Evolutionary conservation across 2,329 filamentous ascomycete species (phyloP).

Genomic region (Fusarium torreyae): DNA sequence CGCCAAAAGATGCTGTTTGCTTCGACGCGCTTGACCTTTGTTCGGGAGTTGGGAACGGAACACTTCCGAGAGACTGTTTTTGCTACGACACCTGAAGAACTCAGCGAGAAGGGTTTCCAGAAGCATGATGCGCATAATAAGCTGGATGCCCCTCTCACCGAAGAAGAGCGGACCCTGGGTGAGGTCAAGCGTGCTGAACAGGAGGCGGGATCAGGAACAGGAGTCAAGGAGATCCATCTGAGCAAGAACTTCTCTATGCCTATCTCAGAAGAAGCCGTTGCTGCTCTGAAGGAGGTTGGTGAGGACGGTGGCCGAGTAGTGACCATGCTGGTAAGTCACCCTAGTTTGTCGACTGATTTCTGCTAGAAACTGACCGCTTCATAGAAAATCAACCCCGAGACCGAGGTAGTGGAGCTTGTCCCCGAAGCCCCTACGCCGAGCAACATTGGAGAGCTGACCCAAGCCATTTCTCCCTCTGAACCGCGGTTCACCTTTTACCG

Average conservation of each 20-base stretch:
- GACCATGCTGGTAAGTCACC: slow-evolving; percentile 74
- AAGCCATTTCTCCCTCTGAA: slow-evolving; percentile 75
- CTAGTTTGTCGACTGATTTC: neutral
- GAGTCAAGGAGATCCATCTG: slow-evolving; percentile 70
- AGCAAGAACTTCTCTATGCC: slow-evolving; percentile 72
- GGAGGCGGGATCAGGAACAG: slow-evolving; percentile 79
- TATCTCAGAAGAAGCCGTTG: slow-evolving; percentile 73
- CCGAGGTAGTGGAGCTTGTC: slow-evolving; percentile 79
- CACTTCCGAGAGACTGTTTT: slow-evolving; percentile 85
- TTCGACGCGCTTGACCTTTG: slow-evolving; percentile 80
- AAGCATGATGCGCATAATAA: slow-evolving; percentile 78
- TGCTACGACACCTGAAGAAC: slow-evolving; percentile 77
- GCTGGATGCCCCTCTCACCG: slow-evolving; percentile 79
- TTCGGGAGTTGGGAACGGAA: slow-evolving; percentile 83
- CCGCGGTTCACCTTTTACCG: slow-evolving; percentile 86
- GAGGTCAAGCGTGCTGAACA: slow-evolving; percentile 83
- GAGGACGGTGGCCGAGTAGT: slow-evolving; percentile 66
- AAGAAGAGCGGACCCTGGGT: slow-evolving; percentile 80
- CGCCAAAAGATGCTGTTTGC: slow-evolving; percentile 92
- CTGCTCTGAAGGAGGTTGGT: slow-evolving; percentile 73
- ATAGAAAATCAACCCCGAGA: slow-evolving; percentile 79
- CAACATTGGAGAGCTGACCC: slow-evolving; percentile 71
- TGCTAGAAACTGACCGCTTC: slow-evolving; percentile 15
- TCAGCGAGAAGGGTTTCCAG: slow-evolving; percentile 78
- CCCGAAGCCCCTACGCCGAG: slow-evolving; percentile 65